Base-by-base conservation (phyloP, 495 filamentous ascomycete genomes). In the Aspergillus cavernicola region DNA sequence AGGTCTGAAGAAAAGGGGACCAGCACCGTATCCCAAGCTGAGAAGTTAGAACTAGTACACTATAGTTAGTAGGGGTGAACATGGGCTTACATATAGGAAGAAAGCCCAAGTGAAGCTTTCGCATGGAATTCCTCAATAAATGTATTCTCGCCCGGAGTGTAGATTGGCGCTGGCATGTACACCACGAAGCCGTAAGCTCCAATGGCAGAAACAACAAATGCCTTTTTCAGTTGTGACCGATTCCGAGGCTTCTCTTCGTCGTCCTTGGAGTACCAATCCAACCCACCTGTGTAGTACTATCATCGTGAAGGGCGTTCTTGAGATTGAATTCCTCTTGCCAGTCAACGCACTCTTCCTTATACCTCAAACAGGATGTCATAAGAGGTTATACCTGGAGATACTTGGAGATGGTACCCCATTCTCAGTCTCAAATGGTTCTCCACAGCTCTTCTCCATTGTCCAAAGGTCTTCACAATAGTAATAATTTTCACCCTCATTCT, bases 61-160 rank as follows among this genome's bases (percentile, higher is more conserved):
- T 24, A 35, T 11, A 15, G 18, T 33, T 35, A 72, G n/a, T n/a
- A n/a, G n/a, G n/a, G n/a, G n/a, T n/a, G n/a, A n/a, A n/a, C n/a
- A n/a, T n/a, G n/a, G 0, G 64, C 75, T 4, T 76, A 63, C 36
- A 80, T 74, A 52, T 75, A 82, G 10, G 80, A 60, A 10, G 77
- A 69, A 10, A 82, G 62, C 9, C 76, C 78, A 9, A 80, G 63
- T 1, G 73, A 71, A 3, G 76, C 74, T 13, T 71, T 72, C 0
- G 70, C 66, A 29, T 66, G 58, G 52, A 82, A 82, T 31, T 65
- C 57, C n/a, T 60, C 36, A 11, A 66, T 63, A 20, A 82, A 57
- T 9, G 33, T 49, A 19, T 35, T 36, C 15, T 51, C 50, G 15
- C 55, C 49, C 9, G 59, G 57, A 2, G 60, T 58, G 38, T 61